Evolutionary conservation across 495 filamentous ascomycete genomes (phyloP).

Genomic region (Daldinia caldariorum): DNA sequence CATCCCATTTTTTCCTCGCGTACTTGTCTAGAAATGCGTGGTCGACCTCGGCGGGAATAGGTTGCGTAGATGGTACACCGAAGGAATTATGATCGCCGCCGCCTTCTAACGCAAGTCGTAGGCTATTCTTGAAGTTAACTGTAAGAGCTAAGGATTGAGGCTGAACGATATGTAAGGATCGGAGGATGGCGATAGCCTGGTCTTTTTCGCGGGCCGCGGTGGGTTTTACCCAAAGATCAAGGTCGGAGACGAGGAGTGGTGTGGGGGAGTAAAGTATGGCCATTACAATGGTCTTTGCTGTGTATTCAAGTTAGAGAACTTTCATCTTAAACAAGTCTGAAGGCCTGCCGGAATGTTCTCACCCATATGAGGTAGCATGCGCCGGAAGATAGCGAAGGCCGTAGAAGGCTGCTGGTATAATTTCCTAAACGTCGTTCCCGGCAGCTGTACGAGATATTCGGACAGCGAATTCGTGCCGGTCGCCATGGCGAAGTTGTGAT

Average conservation of each 20-base stretch:
- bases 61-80: constrained; percentile 77
- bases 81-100: constrained; percentile 87
- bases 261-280: constrained; percentile 86
- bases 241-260: constrained; percentile 75
- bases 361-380: constrained; percentile 95
- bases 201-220: constrained; percentile 80
- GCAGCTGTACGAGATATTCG: constrained; percentile 90
- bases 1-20: constrained; percentile 90
- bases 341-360: constrained; percentile 41
- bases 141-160: constrained; percentile 74
- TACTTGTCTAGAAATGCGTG: constrained; percentile 82
- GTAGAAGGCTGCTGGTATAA: constrained; percentile 97
- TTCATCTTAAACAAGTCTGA: neutral
- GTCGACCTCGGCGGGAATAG: constrained; percentile 66
- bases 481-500: constrained; percentile 63
- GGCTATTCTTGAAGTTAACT: constrained; percentile 76
- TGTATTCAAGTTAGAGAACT: constrained; percentile 28
- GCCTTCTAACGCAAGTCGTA: constrained; percentile 86
- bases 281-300: constrained; percentile 96
- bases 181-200: constrained; percentile 80
- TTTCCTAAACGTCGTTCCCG: constrained; percentile 84
- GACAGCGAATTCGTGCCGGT: constrained; percentile 59
- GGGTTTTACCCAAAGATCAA: constrained; percentile 84
- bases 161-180: constrained; percentile 81
- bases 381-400: constrained; percentile 92